phyloP scores from a whole-genome alignment of 164 flowering plant genomes.

The Amborella trichopoda region DNA sequence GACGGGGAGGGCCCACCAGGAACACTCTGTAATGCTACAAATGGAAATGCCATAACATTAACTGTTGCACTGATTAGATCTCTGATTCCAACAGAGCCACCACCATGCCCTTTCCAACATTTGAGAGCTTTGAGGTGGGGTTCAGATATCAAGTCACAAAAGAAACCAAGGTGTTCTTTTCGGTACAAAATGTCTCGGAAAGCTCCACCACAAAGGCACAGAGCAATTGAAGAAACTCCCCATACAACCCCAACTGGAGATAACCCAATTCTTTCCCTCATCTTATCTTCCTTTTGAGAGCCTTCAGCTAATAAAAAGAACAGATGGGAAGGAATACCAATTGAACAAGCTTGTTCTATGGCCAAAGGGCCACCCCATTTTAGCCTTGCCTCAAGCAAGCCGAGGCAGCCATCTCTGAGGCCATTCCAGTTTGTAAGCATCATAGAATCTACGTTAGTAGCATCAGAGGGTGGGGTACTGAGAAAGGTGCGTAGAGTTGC shows the following conservation, averaged over 20 bases:
- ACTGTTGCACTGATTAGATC: conserved; percentile 60
- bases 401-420: conserved; percentile 78
- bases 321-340: conserved; percentile 68
- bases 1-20: conserved; percentile 64
- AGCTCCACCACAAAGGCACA: conserved; percentile 78
- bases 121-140: conserved; percentile 62
- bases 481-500: conserved; percentile 61
- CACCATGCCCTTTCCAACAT: conserved; percentile 88
- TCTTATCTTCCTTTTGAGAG: conserved; percentile 15
- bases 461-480: conserved; percentile 22
- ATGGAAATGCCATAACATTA: conserved; percentile 91
- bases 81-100: conserved; percentile 70
- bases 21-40: conserved; percentile 74
- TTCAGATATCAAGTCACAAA: conserved; percentile 50
- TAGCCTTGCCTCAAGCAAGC: conserved; percentile 64
- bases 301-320: conserved; percentile 34
- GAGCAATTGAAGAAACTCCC: conserved; percentile 68
- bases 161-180: conserved; percentile 48
- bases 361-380: conserved; percentile 88
- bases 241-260: conserved; percentile 83
- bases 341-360: conserved; percentile 75
- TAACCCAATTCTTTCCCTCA: conserved; percentile 40
- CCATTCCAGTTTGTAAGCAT: conserved; percentile 83
- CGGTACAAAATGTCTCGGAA: conserved; percentile 66
- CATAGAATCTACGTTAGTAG: conserved; percentile 19